Base-by-base conservation (phyloP, 2,329 filamentous ascomycete species). In the Colletotrichum spaethianum region DNA sequence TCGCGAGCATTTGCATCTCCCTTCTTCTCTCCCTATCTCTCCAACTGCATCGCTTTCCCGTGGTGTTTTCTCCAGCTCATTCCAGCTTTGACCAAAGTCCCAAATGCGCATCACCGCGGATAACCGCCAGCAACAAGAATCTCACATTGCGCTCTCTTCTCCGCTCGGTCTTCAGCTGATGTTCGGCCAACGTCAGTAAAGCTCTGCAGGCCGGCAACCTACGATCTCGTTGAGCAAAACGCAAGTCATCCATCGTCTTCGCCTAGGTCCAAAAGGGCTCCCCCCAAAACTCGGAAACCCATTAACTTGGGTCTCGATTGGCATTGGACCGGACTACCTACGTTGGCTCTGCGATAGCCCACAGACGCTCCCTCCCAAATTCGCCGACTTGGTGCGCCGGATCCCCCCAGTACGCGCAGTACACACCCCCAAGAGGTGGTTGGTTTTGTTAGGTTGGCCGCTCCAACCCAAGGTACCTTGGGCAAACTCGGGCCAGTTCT, bases 341-440 rank as follows among this genome's bases (percentile, higher is more conserved):
- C 52, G 52, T 63, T 72, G 69, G 69, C 59, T 72, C 59, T 68
- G 31, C 65, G 69, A 69, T 63, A 72, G 65, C 65, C 65, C 69
- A 72, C 65, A 72, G 69, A 69, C 69, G 57, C 65, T 72, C 69
- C 64, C 69, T 68, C 64, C 44, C 69, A 72, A 68, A 69, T 60
- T 72, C 69, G 69, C 69, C 69, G 69, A 69, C 64, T 38, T 69
- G 59, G 57, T 69, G 69, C 65, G 65, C 59, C 69, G 65, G 69
- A 63, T 59, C 65, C 69, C 68, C 68, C 63, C 55, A 55, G 59
- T 28, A 69, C 57, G 42, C 56, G 61, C 68, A 33, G 28, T 20
- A 18, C 44, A 50, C 60, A 33, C 40, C 44, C 46, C 44, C 36
- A 40, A 56, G 52, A 59, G 59, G 63, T 63, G 69, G 69, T 59